Evolutionary conservation across 2,329 filamentous ascomycete genomes (phyloP).

Genomic region (Bipolaris sorokiniana): DNA sequence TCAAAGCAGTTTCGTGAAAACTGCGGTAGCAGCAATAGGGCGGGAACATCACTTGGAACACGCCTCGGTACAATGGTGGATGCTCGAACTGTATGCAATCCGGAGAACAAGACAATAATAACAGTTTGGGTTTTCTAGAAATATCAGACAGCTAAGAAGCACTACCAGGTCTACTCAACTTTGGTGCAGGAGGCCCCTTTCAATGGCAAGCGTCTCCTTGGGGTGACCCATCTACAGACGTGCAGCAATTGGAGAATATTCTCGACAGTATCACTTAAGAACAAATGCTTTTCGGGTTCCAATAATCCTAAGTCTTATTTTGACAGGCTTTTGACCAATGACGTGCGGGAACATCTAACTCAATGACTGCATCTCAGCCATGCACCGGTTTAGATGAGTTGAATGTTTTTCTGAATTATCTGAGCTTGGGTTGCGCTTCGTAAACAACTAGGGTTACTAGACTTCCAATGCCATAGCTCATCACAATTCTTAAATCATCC

Average conservation of each 20-base stretch:
- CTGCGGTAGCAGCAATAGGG: neutral
- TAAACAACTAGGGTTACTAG: conserved; percentile 25
- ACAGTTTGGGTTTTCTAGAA: too few relatives aligned
- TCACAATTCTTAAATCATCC: conserved; percentile 51
- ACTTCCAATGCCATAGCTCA: conserved; percentile 33
- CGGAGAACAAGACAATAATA: too few relatives aligned
- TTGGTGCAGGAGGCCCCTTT: conserved; percentile 15
- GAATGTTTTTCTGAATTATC: neutral
- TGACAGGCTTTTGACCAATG: too few relatives aligned
- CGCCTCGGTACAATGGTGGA: too few relatives aligned
- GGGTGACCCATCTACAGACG: conserved; percentile 23
- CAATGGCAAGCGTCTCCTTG: conserved; percentile 24
- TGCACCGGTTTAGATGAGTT: neutral
- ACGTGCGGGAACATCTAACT: neutral
- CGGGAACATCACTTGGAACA: neutral
- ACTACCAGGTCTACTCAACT: conserved; percentile 11
- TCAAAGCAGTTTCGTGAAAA: conserved; percentile 18
- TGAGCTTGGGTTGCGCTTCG: conserved; percentile 12
- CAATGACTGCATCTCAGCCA: neutral
- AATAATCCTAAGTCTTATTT: neutral
- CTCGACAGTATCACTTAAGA: conserved; percentile 26
- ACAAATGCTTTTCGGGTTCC: conserved; percentile 8
- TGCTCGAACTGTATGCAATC: too few relatives aligned
- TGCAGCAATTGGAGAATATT: conserved; percentile 28
- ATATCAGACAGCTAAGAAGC: conserved; percentile 7